Evolutionary conservation across 371 early-diverging fungal species (phyloP).

Genomic region (Nematocida parisii): DNA sequence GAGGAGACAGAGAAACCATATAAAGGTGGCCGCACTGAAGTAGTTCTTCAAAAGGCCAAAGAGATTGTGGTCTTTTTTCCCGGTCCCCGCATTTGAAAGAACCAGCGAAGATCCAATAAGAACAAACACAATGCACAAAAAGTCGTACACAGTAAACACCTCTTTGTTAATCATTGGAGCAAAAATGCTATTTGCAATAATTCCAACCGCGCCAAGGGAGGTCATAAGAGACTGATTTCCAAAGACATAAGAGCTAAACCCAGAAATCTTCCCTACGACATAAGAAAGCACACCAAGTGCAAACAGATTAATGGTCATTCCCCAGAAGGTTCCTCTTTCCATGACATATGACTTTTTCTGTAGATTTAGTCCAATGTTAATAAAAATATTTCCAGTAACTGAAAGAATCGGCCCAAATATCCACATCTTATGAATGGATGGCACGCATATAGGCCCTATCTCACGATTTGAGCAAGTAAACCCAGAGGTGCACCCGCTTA

Average conservation of each 20-base stretch:
- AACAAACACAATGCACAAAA: slow-evolving; percentile 76
- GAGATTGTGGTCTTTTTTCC: slow-evolving; percentile 63
- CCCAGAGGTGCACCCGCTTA: slow-evolving; percentile 67
- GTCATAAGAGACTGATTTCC: slow-evolving; percentile 81
- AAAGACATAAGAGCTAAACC: slow-evolving; percentile 77
- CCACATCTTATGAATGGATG: slow-evolving; percentile 64
- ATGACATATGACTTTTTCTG: slow-evolving; percentile 77
- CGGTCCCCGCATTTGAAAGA: slow-evolving; percentile 73
- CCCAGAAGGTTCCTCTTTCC: slow-evolving; percentile 34
- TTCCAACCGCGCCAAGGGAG: slow-evolving; percentile 76
- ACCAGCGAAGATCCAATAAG: slow-evolving; percentile 76
- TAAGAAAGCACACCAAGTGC: slow-evolving; percentile 74
- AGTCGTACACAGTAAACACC: slow-evolving; percentile 73
- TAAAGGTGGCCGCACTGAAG: slow-evolving; percentile 72
- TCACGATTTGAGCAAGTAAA: slow-evolving; percentile 62
- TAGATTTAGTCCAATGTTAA: slow-evolving; percentile 79
- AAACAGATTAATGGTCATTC: slow-evolving; percentile 60
- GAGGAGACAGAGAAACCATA: slow-evolving; percentile 73
- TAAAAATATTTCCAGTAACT: slow-evolving; percentile 74
- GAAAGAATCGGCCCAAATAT: slow-evolving; percentile 74
- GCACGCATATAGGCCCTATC: slow-evolving; percentile 66
- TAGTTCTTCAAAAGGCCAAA: slow-evolving; percentile 77
- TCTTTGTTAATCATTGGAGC: slow-evolving; percentile 80
- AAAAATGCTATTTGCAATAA: slow-evolving; percentile 78
- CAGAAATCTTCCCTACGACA: slow-evolving; percentile 74